Evolutionary conservation across 495 filamentous ascomycete species (phyloP), one percentile per base, ranked within the genome.

Genomic region (Daldinia caldariorum): DNA sequence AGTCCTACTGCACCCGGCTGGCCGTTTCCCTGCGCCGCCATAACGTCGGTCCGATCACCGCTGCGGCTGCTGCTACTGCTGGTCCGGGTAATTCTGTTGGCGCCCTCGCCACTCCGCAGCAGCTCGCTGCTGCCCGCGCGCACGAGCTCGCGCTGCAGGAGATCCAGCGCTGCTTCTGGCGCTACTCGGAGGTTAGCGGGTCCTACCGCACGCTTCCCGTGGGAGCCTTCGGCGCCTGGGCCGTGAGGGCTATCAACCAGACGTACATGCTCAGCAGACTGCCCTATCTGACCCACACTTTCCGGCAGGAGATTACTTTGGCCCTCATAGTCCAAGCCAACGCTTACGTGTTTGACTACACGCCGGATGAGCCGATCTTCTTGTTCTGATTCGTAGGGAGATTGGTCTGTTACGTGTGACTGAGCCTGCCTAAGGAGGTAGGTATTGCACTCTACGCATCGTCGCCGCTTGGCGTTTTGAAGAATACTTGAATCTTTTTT

Each of bases 351-450:
- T 18, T 16, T 32, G 3, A 16, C 31, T 34, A 32, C 31, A 1
- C 1, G n/a, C n/a, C n/a, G 31, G 51, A 32, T 2, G 51, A 55
- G 4, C 32, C 51, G 10, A 55, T 55, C 51, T 55, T 55, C 32
- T 10, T 55, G 0, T 16, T 6, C 1, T 53, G 14, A 47, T 20
- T 26, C 26, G 1, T 3, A 26, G 26, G 26, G 26, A 26, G 1
- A 26, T 26, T 26, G 26, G 3, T 26, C 3, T 26, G 3, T 26
- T 26, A 26, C 26, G 26, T 3, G 1, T 26, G 26, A 26, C 26
- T 3, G 26, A 26, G 26, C 3, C 26, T 1, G 26, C 26, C 3
- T 26, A 26, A 26, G 26, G 26, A 26, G 26, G 26, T 26, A 26
- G 26, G 26, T 26, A 26, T 47, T 22, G 43, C 43, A 47, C 18